A percentile compares a stretch with the other conserved stretches of the same genome.
phyloP scores from a whole-genome alignment of 768 basidiomycete genomes.

The Boletus sensibilis region DNA sequence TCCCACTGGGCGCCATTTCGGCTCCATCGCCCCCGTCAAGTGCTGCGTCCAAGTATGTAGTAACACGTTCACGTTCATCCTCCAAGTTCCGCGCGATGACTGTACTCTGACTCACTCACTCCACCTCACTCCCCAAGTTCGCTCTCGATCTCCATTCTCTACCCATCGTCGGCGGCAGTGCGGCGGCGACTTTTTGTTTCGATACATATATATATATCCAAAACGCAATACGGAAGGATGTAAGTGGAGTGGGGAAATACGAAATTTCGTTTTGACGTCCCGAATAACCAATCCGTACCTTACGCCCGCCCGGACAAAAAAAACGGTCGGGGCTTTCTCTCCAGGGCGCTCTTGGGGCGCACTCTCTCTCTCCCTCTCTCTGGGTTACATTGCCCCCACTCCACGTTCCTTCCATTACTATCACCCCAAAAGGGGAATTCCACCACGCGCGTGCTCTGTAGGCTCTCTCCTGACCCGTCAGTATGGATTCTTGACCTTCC shows the following conservation, averaged over 20 bases:
- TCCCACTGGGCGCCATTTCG: no score
- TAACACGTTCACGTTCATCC: no score
- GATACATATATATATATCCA: not conserved
- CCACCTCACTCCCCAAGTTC: not conserved
- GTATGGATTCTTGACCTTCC: slow-evolving; percentile 12
- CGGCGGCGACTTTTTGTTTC: slow-evolving; percentile 5
- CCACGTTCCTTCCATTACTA: no score
- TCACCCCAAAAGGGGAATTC: slow-evolving; percentile 5
- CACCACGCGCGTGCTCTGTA: not conserved
- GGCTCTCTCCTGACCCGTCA: slow-evolving; percentile 3
- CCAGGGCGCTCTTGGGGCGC: no score
- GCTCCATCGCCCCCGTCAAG: no score
- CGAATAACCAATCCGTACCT: slow-evolving; percentile 14
- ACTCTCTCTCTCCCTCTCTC: no score
- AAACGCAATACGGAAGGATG: not conserved
- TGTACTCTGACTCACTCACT: not conserved
- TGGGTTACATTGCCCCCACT: slow-evolving; percentile 2
- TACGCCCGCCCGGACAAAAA: not conserved
- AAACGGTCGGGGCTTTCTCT: not conserved
- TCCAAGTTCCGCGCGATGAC: not conserved
- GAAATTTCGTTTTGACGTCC: not conserved
- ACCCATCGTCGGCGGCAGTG: slow-evolving; percentile 2
- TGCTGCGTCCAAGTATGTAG: no score
- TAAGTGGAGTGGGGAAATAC: not conserved
- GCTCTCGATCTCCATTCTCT: not conserved